phyloP scores from a whole-genome alignment of 768 basidiomycete species.

The Tricholomella constricta region DNA sequence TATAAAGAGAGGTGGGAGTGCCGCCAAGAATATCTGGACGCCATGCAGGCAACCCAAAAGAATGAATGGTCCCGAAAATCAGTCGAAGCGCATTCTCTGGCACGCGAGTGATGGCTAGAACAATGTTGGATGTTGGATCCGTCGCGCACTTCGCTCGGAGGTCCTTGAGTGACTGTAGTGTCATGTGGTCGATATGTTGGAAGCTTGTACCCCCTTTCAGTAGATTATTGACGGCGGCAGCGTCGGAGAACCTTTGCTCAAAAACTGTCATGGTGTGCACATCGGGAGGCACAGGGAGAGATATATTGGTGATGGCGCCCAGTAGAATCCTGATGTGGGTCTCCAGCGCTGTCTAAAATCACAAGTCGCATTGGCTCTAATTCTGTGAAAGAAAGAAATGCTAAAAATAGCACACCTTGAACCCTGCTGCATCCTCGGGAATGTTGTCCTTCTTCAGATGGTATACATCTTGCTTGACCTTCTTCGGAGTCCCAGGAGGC shows the following conservation, averaged over 20 bases:
- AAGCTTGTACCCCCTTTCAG: neutral
- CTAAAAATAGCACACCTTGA: neutral
- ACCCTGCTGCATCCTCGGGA: neutral
- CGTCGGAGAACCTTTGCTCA: neutral
- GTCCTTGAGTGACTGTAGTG: neutral
- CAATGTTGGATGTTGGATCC: neutral
- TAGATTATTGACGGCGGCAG: neutral
- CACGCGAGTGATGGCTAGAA: neutral
- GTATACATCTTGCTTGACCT: neutral
- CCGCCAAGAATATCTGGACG: neutral
- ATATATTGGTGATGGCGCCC: neutral
- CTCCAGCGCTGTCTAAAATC: neutral
- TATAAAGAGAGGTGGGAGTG: neutral
- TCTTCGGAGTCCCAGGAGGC: neutral
- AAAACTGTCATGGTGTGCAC: neutral
- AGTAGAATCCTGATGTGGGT: neutral
- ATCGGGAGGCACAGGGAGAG: neutral
- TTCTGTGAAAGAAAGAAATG: neutral
- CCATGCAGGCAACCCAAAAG: constrained; percentile 1
- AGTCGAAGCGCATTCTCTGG: neutral
- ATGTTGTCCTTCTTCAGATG: neutral
- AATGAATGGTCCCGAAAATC: constrained; percentile 1
- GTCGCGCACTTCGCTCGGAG: neutral
- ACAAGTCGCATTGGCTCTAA: neutral
- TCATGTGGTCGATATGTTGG: neutral